Evolutionary conservation across 1,139 yeast genomes (phyloP), one percentile per base, ranked within the genome.

Genomic region (Taiozyma onychis): DNA sequence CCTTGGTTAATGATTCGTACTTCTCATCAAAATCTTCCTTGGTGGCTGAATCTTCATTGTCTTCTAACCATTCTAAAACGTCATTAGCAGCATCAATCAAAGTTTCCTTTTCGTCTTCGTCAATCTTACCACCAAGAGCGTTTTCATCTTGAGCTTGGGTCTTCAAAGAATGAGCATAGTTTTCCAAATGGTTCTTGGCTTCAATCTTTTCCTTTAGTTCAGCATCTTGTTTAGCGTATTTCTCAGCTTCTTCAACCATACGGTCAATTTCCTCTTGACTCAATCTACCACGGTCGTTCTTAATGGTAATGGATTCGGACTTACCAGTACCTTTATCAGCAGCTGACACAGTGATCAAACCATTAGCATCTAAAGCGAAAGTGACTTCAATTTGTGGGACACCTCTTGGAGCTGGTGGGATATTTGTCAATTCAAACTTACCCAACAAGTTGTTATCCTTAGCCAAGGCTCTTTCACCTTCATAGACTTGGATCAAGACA

Each of bases 371-470:
- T 66, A 88, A 81, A 71, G 87, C 96, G 70, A 88, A 88, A 61
- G 96, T 88, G 63, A 88, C 96, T 78, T 88, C 96, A 66, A 88
- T 88, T 78, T 88, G 95, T 67, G 96, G 96, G 60, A 88, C 95
- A 79, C 96, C 96, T 78, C 93, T 88, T 74, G 96, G 96, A 54
- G 96, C 95, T 66, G 96, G 95, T 69, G 96, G 96, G 63, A 88
- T 88, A 70, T 95, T 95, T 65, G 91, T 78, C 70, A 88, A 83
- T 72, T 90, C 95, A 73, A 88, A 88, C 82, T 88, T 88, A 77
- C 96, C 96, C 69, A 88, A 85, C 74, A 86, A 76, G 82, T 88
- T 88, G 86, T 88, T 88, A 78, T 88, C 96, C 82, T 88, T 86
- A 62, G 96, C 88, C 75, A 83, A 80, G 67, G 91, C 88, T 78